A percentile compares a stretch with the other conserved stretches of the same genome.
These are phyloP conservation scores for Pyrus bretschneideri DNA, from an alignment of 306 rosid species.

Conservation along the genomic window DNA sequence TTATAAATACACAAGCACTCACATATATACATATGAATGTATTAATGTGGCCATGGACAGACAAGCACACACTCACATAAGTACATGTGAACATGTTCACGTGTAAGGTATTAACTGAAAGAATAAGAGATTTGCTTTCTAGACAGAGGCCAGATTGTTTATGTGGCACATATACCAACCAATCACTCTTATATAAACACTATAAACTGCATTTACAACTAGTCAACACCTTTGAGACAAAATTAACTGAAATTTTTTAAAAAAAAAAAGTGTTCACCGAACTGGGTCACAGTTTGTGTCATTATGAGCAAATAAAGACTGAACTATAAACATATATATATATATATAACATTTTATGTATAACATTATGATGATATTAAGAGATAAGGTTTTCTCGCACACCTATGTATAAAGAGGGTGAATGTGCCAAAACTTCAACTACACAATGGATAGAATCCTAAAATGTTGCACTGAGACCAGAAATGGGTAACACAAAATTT, in stretches of 20 bases:
- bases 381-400: too few relatives aligned
- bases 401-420: not conserved
- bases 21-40: not conserved
- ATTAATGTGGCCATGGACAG: not conserved
- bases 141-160: not conserved
- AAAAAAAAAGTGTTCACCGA: too few relatives aligned
- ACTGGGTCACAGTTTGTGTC: not conserved
- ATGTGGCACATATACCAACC: not conserved
- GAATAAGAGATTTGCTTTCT: not conserved
- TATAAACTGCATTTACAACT: not conserved
- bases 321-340: not conserved
- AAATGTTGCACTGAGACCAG: not conserved
- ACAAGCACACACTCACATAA: too few relatives aligned
- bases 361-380: too few relatives aligned
- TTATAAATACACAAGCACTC: not conserved
- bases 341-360: too few relatives aligned
- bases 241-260: not conserved
- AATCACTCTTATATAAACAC: not conserved
- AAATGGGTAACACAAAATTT: not conserved
- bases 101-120: not conserved
- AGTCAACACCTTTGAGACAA: not conserved
- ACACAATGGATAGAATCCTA: too few relatives aligned
- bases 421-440: not conserved
- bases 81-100: not conserved
- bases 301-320: not conserved